Evolutionary conservation across 2,329 filamentous ascomycete species (phyloP), one percentile per base, ranked within the genome.

Genomic region (Trichoderma gracile): DNA sequence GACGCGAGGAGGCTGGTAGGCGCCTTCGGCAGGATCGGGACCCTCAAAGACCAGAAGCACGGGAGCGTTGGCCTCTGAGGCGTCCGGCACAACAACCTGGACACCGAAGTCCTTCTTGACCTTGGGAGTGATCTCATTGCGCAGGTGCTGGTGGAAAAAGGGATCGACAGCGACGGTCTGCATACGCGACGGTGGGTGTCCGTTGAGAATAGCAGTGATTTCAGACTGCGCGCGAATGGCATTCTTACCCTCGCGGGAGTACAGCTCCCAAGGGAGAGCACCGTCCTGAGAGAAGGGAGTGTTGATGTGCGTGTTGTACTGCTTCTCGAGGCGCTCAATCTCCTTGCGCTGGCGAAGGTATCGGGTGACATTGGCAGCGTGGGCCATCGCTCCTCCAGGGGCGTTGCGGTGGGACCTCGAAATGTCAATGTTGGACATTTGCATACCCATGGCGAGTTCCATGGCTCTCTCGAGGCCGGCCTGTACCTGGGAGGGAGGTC

Each of bases 381-480:
- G 94, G 9, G 84, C 81, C 62, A 91, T 86, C 12, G 91, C 86
- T 58, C 91, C 91, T 63, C 84, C 82, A 38, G 90, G 86, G 17
- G 89, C 89, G 71, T 86, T 89, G 61, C 86, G 86, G 76, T 97
- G 91, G 75, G 93, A 89, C 57, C 89, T 87, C 38, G 89, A 87
- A 70, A 96, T 86, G 73, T 97, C 93, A 68, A 96, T 87, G 73
- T 88, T 91, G 45, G 89, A 87, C 81, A 89, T 90, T 72, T 92
- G 89, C 88, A 97, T 94, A 74, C 87, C 89, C 72, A 91, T 90
- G 54, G 94, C 93, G 63, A 97, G 83, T 70, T 96, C 91, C 83
- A 96, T 92, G 54, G 93, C 91, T 75, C 88, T 90, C 73, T 96
- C 90, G 53, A 93, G 81, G 72, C 90, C 95, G 68, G 82, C 82